phyloP scores from a whole-genome alignment of 306 rosid species.

The Vicia villosa region DNA sequence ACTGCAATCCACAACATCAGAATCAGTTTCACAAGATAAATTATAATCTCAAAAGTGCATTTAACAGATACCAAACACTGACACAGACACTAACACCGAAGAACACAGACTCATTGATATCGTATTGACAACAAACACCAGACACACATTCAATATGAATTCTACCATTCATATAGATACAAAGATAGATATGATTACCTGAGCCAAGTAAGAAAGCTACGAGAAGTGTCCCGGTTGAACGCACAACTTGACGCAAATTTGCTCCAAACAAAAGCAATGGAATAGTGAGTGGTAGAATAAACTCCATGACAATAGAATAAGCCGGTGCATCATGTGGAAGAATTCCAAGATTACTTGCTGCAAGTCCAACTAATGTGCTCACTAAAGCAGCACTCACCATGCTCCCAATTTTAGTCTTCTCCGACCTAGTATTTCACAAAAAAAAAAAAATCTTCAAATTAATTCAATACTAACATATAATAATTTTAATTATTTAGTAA shows the following conservation, averaged over 20 bases:
- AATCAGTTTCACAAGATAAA: not conserved
- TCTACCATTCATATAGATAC: not conserved
- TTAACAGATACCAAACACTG: not conserved
- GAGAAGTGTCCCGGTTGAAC: slow-evolving; percentile 59
- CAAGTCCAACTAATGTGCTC: slow-evolving; percentile 77
- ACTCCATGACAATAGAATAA: slow-evolving; percentile 65
- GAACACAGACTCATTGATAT: no score
- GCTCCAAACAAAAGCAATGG: slow-evolving; percentile 73
- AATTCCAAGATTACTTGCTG: slow-evolving; percentile 69
- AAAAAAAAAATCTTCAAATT: not conserved
- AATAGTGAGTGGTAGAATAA: slow-evolving; percentile 59
- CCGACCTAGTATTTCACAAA: slow-evolving; percentile 43
- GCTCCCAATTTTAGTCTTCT: slow-evolving; percentile 76
- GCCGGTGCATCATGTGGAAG: slow-evolving; percentile 66
- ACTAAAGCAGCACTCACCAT: slow-evolving; percentile 76
- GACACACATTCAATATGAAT: not conserved
- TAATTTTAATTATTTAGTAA: not conserved
- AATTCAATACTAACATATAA: not conserved
- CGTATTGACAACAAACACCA: not conserved
- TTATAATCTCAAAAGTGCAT: not conserved
- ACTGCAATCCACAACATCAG: slow-evolving; percentile 34
- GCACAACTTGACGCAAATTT: slow-evolving; percentile 51
- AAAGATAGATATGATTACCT: slow-evolving; percentile 36
- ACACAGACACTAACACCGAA: not conserved
- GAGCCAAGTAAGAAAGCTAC: slow-evolving; percentile 67